Evolutionary conservation across 192 early-diverging fungal genomes (phyloP).

Genomic region (Paraglomus occultum): DNA sequence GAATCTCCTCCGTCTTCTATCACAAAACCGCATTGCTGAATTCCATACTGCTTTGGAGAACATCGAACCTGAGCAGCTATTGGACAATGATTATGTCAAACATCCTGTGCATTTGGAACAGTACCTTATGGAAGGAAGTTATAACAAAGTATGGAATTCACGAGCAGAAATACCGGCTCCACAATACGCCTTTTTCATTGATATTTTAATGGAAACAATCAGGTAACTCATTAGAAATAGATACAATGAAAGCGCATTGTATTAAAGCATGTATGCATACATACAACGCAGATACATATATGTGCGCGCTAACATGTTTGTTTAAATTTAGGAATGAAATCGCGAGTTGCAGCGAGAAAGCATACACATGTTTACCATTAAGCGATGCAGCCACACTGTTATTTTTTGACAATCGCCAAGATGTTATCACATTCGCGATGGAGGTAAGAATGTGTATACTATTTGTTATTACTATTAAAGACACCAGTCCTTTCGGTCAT

Average conservation of each 20-base stretch:
- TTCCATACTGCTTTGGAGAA: constrained; percentile 97
- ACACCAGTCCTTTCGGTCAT: not conserved
- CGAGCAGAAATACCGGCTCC: constrained; percentile 84
- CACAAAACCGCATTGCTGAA: constrained; percentile 95
- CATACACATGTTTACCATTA: constrained; percentile 81
- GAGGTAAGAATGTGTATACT: constrained; percentile 52
- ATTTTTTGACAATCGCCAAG: constrained; percentile 80
- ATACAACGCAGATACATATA: constrained; percentile 21
- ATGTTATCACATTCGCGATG: constrained; percentile 82
- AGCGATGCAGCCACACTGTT: constrained; percentile 90
- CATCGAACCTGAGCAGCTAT: constrained; percentile 80
- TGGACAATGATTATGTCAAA: constrained; percentile 80
- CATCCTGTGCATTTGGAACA: constrained; percentile 95
- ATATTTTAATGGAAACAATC: constrained; percentile 92
- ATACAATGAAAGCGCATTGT: not conserved
- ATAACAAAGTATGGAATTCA: constrained; percentile 95
- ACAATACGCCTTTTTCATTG: constrained; percentile 92
- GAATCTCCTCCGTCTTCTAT: constrained; percentile 88
- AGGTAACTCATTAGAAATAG: constrained; percentile 47
- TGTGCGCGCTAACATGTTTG: constrained; percentile 19
- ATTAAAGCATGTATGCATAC: not conserved
- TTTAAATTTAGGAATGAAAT: constrained; percentile 78
- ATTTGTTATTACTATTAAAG: not conserved
- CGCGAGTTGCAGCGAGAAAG: constrained; percentile 93
- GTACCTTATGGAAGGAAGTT: constrained; percentile 96